Evolutionary conservation across 2,329 filamentous ascomycete genomes (phyloP).

Genomic region (Magnaporthales sp.): DNA sequence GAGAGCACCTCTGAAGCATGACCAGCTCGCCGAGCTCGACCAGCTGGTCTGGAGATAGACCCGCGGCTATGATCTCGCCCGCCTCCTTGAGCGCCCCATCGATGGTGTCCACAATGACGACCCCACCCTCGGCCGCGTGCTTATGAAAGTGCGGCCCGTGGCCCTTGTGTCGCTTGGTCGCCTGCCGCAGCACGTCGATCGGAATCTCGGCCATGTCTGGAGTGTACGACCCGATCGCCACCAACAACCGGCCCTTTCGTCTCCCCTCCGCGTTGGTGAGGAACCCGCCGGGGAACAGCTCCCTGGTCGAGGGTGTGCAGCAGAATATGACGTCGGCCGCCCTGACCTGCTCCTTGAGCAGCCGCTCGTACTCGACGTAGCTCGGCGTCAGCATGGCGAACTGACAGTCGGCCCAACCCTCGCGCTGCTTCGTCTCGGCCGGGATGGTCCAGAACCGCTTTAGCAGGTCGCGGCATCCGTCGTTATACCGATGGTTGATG

Average conservation of each 20-base stretch:
- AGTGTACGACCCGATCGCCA: conserved; percentile 62
- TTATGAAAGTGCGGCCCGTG: conserved; percentile 46
- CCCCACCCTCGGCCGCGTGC: conserved; percentile 54
- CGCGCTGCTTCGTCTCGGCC: conserved; percentile 34
- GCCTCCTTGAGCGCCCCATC: conserved; percentile 75
- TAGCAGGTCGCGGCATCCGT: conserved; percentile 43
- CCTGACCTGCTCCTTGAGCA: conserved; percentile 63
- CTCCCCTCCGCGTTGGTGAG: conserved; percentile 65
- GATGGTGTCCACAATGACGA: conserved; percentile 66
- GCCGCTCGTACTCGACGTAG: conserved; percentile 58
- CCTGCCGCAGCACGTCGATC: conserved; percentile 62
- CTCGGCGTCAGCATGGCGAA: conserved; percentile 61
- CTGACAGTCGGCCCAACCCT: conserved; percentile 57
- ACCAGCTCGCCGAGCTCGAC: conserved; percentile 83
- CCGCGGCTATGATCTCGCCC: conserved; percentile 77
- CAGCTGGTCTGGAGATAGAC: conserved; percentile 62
- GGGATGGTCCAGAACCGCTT: conserved; percentile 37
- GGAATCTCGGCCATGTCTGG: conserved; percentile 77
- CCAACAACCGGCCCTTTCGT: conserved; percentile 56
- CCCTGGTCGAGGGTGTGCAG: conserved; percentile 68
- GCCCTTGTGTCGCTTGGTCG: conserved; percentile 33
- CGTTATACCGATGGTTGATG: conserved; percentile 65
- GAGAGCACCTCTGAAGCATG: conserved; percentile 37
- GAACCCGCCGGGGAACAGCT: conserved; percentile 65
- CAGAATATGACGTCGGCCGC: conserved; percentile 78